Evolutionary conservation across 2,329 filamentous ascomycete genomes (phyloP).

Genomic region (Geosmithia flava): DNA sequence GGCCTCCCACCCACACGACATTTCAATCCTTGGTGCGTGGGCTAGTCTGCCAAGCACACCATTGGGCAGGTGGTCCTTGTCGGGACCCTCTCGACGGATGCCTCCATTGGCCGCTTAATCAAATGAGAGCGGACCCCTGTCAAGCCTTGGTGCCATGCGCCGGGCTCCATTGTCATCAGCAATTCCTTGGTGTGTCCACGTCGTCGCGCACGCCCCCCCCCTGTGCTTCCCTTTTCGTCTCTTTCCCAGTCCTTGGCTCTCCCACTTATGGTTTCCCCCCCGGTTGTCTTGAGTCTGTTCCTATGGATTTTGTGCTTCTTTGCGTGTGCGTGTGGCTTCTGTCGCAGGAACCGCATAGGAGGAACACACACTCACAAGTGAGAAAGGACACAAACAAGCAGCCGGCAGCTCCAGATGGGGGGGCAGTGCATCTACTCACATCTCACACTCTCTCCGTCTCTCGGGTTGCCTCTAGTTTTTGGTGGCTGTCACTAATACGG

Average conservation of each 20-base stretch:
- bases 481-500: too few relatives aligned
- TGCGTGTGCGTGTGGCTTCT: not conserved
- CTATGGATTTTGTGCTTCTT: not conserved
- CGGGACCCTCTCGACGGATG: constrained; percentile 19
- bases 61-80: constrained; percentile 36
- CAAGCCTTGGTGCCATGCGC: constrained; percentile 37
- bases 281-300: not conserved
- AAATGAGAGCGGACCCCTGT: constrained; percentile 32
- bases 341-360: not conserved
- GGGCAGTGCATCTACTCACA: not conserved
- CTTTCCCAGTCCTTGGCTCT: not conserved
- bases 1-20: constrained; percentile 1
- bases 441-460: not conserved
- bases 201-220: not conserved
- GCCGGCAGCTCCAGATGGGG: not conserved
- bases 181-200: not conserved
- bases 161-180: constrained; percentile 20
- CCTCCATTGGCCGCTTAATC: constrained; percentile 41
- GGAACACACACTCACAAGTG: not conserved
- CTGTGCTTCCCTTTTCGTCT: not conserved
- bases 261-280: not conserved
- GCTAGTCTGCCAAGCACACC: constrained; percentile 33
- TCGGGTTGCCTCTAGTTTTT: not conserved
- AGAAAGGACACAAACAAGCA: not conserved
- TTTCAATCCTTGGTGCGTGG: constrained; percentile 23